phyloP scores from a whole-genome alignment of 2,329 filamentous ascomycete genomes.

The Exophiala sp. region DNA sequence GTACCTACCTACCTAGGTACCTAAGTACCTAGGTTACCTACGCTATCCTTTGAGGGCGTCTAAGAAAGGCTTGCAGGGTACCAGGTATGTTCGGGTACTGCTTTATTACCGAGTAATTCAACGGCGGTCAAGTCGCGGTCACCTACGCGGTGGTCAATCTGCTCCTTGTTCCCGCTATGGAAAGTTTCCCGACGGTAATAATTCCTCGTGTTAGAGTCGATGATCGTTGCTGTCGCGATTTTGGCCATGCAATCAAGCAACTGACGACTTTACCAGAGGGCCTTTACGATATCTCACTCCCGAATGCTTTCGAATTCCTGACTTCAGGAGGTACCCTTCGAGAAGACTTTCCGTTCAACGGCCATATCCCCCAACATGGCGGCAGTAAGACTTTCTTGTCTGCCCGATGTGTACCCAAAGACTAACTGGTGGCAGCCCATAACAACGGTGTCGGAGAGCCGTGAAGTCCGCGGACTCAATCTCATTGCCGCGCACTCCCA shows the following conservation, averaged over 20 bases:
- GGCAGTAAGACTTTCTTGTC: slow-evolving; percentile 14
- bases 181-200: not conserved
- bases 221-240: not conserved
- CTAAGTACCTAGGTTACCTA: too few species aligned
- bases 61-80: too few species aligned
- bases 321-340: not conserved
- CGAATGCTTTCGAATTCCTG: not conserved
- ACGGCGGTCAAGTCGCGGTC: not conserved
- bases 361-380: slow-evolving; percentile 13
- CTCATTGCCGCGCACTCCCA: slow-evolving; percentile 98
- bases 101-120: too few species aligned
- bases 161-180: not conserved
- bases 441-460: slow-evolving; percentile 85
- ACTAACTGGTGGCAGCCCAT: slow-evolving; percentile 48
- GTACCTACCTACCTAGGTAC: too few species aligned
- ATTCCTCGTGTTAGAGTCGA: not conserved
- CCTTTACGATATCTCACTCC: not conserved
- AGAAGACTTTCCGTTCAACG: not conserved
- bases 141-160: too few species aligned
- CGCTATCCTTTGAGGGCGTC: too few species aligned
- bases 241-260: not conserved
- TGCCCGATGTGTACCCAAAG: not conserved
- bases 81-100: too few species aligned
- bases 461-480: slow-evolving; percentile 92
- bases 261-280: not conserved